Percentiles rank a stretch among this genome's conserved stretches.
These are phyloP conservation scores for Puccinia coronata DNA, from an alignment of 1,284 basidiomycete genomes.

Conservation along the genomic window DNA sequence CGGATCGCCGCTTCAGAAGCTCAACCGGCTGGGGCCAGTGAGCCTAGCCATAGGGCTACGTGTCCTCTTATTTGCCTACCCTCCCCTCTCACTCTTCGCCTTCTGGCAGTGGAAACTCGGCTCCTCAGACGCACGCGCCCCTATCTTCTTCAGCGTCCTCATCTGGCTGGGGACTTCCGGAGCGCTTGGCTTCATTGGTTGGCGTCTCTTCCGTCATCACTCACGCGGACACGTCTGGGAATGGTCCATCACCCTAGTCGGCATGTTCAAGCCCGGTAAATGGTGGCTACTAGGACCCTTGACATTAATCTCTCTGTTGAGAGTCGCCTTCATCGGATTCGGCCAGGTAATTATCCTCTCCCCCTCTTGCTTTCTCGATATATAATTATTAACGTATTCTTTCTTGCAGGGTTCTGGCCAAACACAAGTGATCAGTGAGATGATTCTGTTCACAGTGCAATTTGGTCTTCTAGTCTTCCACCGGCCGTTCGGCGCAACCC, in stretches of 20 bases:
- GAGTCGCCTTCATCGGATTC: slow-evolving; percentile 54
- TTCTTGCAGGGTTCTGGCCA: slow-evolving; percentile 53
- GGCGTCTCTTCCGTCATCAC: slow-evolving; percentile 24
- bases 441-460: slow-evolving; percentile 55
- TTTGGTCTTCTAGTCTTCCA: slow-evolving; percentile 54
- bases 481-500: slow-evolving; percentile 55
- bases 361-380: not conserved
- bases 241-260: not conserved
- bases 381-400: slow-evolving; percentile 55
- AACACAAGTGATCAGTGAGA: slow-evolving; percentile 56
- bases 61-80: slow-evolving; percentile 19
- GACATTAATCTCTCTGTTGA: slow-evolving; percentile 55
- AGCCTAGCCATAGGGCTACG: slow-evolving; percentile 13
- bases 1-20: not conserved
- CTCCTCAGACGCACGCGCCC: slow-evolving; percentile 23
- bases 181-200: slow-evolving; percentile 11
- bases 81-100: slow-evolving; percentile 36
- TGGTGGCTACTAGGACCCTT: slow-evolving; percentile 55
- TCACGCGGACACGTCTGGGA: slow-evolving; percentile 11
- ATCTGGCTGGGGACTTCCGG: slow-evolving; percentile 14
- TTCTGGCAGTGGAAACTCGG: slow-evolving; percentile 48
- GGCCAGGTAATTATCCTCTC: slow-evolving; percentile 51
- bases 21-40: not conserved
- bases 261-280: slow-evolving; percentile 24
- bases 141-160: slow-evolving; percentile 37